Evolutionary conservation across 768 basidiomycete species (phyloP).

Genomic region (Trametes cingulata): DNA sequence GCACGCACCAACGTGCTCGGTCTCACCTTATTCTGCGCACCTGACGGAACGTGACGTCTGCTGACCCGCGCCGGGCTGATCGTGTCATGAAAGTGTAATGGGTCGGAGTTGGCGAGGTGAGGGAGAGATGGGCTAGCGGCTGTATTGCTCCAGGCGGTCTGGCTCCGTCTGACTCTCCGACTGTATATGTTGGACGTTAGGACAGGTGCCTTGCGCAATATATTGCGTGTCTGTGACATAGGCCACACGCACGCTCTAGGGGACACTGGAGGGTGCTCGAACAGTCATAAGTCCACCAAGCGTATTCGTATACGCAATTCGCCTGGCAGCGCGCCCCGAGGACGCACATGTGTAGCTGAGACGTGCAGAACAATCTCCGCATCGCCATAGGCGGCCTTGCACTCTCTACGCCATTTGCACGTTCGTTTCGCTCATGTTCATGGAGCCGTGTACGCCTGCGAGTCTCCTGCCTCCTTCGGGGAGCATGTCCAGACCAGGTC

Average conservation of each 20-base stretch:
- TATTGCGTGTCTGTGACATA: constrained; percentile 2
- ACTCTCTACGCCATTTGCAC: not conserved
- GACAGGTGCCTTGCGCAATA: constrained; percentile 1
- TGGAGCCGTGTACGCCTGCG: not conserved
- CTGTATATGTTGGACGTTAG: not conserved
- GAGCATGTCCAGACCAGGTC: too few relatives aligned
- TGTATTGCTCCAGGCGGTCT: not conserved
- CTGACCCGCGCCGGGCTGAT: constrained; percentile 9
- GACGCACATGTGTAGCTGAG: not conserved
- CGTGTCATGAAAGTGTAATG: not conserved
- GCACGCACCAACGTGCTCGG: constrained; percentile 7
- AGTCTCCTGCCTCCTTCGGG: too few relatives aligned
- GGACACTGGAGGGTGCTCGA: too few relatives aligned
- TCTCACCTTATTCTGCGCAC: constrained; percentile 14
- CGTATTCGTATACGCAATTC: not conserved
- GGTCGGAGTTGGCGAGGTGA: not conserved
- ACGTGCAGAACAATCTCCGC: not conserved
- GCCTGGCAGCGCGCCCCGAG: not conserved
- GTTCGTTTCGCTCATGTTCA: constrained; percentile 1
- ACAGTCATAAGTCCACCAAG: not conserved
- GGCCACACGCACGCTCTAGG: not conserved
- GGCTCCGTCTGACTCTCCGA: not conserved
- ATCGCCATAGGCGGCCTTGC: not conserved
- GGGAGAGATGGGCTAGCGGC: not conserved
- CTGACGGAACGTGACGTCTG: constrained; percentile 12